A percentile compares a stretch with the other conserved stretches of the same genome.
Evolutionary conservation across 768 basidiomycete genomes (phyloP).

Genomic region (Psilocybe cyanescens): DNA sequence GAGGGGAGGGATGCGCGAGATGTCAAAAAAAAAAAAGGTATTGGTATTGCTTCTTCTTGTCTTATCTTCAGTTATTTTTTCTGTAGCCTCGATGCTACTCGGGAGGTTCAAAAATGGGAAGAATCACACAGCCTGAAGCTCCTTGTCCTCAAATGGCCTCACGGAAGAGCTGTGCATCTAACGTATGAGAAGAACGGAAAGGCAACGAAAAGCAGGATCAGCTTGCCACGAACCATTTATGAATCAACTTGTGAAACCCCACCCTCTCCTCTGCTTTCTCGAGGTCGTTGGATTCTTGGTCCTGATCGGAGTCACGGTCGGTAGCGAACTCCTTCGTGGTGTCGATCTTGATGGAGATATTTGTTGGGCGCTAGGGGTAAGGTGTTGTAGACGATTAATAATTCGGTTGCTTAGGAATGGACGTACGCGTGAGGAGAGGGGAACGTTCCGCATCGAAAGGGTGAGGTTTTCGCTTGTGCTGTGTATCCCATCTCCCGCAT

Average conservation of each 20-base stretch:
- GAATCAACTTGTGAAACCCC: background rate
- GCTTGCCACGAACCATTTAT: conserved; percentile 7
- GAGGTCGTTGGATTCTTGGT: conserved; percentile 17
- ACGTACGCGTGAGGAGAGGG: conserved; percentile 34
- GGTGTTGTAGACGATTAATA: background rate
- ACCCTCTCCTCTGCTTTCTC: conserved; percentile 27
- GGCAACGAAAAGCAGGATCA: background rate
- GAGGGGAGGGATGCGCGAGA: no score
- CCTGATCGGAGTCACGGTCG: conserved; percentile 39
- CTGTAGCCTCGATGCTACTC: no score
- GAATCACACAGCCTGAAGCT: background rate
- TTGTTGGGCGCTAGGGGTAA: conserved; percentile 38
- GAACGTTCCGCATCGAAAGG: conserved; percentile 2
- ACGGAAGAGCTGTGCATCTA: conserved; percentile 7
- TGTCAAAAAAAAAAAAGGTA: no score
- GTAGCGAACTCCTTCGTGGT: conserved; percentile 53
- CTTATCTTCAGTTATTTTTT: no score
- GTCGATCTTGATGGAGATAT: conserved; percentile 59
- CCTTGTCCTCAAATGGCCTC: conserved; percentile 7
- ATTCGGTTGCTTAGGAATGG: background rate
- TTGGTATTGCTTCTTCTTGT: no score
- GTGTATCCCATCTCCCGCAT: conserved; percentile 39
- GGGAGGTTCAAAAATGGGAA: no score
- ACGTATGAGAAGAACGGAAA: background rate
- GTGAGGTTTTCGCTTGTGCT: conserved; percentile 45